Conservation (phyloP, 495 filamentous ascomycete species). For the Penicillium diatomitis region DNA sequence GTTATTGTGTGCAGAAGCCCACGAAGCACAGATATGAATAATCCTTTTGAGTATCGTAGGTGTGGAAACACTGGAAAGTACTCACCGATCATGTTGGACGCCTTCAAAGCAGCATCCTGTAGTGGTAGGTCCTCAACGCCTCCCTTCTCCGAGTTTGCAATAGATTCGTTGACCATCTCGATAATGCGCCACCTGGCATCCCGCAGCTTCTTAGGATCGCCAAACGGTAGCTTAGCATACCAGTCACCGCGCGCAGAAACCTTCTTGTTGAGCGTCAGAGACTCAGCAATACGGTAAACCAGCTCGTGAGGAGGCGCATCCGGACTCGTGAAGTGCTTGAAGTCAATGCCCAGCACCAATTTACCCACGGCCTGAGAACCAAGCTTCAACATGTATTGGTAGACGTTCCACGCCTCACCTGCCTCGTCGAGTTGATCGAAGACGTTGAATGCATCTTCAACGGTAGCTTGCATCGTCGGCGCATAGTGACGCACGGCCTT, state of each 20-base stretch:
- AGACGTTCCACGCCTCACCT: conserved; percentile 44
- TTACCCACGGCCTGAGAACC: conserved; percentile 41
- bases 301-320: conserved; percentile 31
- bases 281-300: conserved; percentile 26
- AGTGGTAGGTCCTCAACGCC: conserved; percentile 34
- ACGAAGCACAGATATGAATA: no score
- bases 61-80: background rate
- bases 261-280: conserved; percentile 42
- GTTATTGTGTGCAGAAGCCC: no score
- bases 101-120: conserved; percentile 39
- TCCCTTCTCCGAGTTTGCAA: conserved; percentile 15
- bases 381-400: conserved; percentile 50
- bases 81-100: conserved; percentile 29
- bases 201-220: conserved; percentile 31
- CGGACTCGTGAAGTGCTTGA: conserved; percentile 37
- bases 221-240: conserved; percentile 44
- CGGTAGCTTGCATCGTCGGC: conserved; percentile 40
- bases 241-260: conserved; percentile 34
- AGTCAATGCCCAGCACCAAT: conserved; percentile 38
- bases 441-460: conserved; percentile 32
- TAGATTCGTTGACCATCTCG: conserved; percentile 24
- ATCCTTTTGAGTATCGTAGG: no score
- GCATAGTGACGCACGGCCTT: conserved; percentile 47
- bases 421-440: conserved; percentile 42
- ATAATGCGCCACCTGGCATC: conserved; percentile 12